These are phyloP conservation scores for Starmerella sp. DNA, from an alignment of 805 yeast species.

Conservation along the genomic window DNA sequence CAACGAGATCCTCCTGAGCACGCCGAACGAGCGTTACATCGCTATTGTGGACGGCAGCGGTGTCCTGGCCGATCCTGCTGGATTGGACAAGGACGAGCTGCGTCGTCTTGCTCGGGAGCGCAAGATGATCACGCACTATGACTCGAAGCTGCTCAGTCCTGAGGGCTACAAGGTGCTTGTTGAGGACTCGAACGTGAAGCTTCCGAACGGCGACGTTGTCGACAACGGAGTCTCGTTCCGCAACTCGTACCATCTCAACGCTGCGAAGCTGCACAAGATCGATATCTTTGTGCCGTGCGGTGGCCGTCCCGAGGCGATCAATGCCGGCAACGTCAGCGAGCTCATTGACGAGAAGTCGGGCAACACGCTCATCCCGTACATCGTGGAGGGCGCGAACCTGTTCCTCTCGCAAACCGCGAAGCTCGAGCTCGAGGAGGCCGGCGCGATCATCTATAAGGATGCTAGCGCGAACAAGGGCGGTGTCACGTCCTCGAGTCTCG, in stretches of 20 bases:
- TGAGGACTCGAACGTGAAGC: conserved; percentile 65
- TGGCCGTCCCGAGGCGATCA: conserved; percentile 95
- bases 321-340: conserved; percentile 63
- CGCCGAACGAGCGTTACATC: conserved; percentile 60
- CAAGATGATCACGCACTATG: conserved; percentile 59
- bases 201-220: conserved; percentile 68
- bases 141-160: conserved; percentile 51
- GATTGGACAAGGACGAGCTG: conserved; percentile 71
- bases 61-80: conserved; percentile 83
- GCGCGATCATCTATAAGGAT: conserved; percentile 80
- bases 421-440: conserved; percentile 72
- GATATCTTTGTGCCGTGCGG: conserved; percentile 96
- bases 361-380: conserved; percentile 64
- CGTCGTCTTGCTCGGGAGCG: conserved; percentile 66
- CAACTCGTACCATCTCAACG: conserved; percentile 75
- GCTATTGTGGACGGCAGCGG: conserved; percentile 94
- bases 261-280: conserved; percentile 51
- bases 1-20: conserved; percentile 79
- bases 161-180: conserved; percentile 75
- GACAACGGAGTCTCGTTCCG: conserved; percentile 83
- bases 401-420: conserved; percentile 93
- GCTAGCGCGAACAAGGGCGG: conserved; percentile 98
- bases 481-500: conserved; percentile 91
- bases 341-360: conserved; percentile 66
- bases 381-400: conserved; percentile 95